Conservation (phyloP, 225 moss, liverwort and hornwort genomes). For the Sphagnum tenellum region DNA sequence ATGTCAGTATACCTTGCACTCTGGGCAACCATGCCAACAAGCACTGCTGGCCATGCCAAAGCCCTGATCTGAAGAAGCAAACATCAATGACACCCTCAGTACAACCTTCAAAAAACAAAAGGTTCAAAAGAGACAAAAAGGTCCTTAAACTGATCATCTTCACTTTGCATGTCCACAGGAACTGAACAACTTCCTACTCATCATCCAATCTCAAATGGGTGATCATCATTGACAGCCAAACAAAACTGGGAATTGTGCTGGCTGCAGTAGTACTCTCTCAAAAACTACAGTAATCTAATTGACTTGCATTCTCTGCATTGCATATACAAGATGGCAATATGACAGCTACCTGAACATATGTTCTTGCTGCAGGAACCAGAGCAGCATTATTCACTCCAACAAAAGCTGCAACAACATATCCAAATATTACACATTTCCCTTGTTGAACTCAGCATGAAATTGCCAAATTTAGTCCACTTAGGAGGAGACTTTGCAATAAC, state of each 20-base stretch:
- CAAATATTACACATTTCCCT: background rate
- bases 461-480: background rate
- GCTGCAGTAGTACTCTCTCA: too few species aligned
- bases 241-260: too few species aligned
- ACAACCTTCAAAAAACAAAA: background rate
- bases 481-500: background rate
- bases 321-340: background rate
- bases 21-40: constrained; percentile 77
- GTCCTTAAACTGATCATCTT: background rate
- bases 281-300: too few species aligned
- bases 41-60: constrained; percentile 80
- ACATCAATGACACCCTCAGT: background rate
- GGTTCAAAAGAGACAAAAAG: too few species aligned
- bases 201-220: background rate
- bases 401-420: constrained; percentile 45
- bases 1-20: constrained; percentile 57
- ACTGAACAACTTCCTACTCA: background rate
- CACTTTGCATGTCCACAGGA: too few species aligned
- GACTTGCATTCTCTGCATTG: too few species aligned
- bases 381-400: constrained; percentile 73
- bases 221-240: background rate
- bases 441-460: background rate
- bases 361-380: constrained; percentile 71
- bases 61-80: constrained; percentile 58
- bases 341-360: constrained; percentile 60